phyloP scores from a whole-genome alignment of 2,329 filamentous ascomycete genomes.

The Coniella vitis region DNA sequence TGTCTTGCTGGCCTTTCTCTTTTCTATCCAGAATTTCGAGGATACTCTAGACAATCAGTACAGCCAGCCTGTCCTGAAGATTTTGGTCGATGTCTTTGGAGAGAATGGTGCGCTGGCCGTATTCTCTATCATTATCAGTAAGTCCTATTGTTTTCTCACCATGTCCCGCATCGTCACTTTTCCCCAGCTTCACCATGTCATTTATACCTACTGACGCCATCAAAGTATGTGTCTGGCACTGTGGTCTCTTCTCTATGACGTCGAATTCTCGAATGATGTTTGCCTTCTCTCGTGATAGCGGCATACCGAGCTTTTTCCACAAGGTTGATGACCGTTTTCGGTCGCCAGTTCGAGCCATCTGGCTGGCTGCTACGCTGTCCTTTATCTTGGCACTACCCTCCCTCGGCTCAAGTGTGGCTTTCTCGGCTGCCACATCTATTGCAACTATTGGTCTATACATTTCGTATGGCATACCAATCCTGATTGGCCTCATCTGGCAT shows the following conservation, averaged over 20 bases:
- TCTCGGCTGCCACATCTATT: conserved; percentile 51
- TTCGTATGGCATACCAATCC: conserved; percentile 50
- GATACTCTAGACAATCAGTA: conserved; percentile 37
- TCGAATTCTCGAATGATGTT: conserved; percentile 55
- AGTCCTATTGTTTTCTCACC: conserved; percentile 5
- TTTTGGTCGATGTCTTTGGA: conserved; percentile 50
- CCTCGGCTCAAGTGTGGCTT: conserved; percentile 48
- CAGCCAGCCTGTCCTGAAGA: conserved; percentile 50
- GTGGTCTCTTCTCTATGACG: conserved; percentile 51
- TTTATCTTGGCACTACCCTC: conserved; percentile 50
- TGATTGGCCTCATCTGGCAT: conserved; percentile 47
- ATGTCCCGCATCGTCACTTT: background rate
- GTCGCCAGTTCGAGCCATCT: conserved; percentile 46
- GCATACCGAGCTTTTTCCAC: conserved; percentile 48
- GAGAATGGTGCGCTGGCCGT: conserved; percentile 47
- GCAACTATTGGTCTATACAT: conserved; percentile 54
- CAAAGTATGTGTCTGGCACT: conserved; percentile 52
- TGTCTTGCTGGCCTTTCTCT: conserved; percentile 49
- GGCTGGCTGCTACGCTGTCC: conserved; percentile 46
- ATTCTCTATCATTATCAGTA: conserved; percentile 45
- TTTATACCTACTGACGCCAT: background rate
- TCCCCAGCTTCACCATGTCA: too few species aligned
- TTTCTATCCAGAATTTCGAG: conserved; percentile 52
- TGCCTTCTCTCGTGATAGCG: conserved; percentile 49
- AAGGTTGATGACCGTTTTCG: conserved; percentile 43